These are phyloP conservation scores for Penicillium polonicum DNA, from an alignment of 2,329 filamentous ascomycete genomes.

Conservation along the genomic window DNA sequence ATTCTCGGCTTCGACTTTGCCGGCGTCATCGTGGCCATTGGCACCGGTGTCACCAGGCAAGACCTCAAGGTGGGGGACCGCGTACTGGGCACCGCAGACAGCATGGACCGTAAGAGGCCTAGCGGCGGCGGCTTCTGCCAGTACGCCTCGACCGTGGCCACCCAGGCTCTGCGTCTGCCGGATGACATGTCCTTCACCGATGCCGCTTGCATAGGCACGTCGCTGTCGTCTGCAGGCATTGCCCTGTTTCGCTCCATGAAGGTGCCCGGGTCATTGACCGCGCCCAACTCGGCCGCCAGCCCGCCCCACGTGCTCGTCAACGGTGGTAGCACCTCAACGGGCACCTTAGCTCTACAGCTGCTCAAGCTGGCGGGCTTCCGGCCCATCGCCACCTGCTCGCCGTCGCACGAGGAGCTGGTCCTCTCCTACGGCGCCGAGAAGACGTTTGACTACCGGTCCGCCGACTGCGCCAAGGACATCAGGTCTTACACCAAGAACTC, in stretches of 20 bases:
- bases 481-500: slow-evolving; percentile 4
- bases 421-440: slow-evolving; percentile 9
- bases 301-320: not conserved
- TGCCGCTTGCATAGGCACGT: not conserved
- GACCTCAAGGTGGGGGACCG: not conserved
- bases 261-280: not conserved
- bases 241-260: not conserved
- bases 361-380: slow-evolving; percentile 9
- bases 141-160: not conserved
- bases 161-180: not conserved
- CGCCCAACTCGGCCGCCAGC: not conserved
- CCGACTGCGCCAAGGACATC: slow-evolving; percentile 9
- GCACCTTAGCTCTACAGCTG: not conserved
- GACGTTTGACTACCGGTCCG: slow-evolving; percentile 14
- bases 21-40: not conserved
- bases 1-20: not conserved
- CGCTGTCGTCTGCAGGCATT: not conserved
- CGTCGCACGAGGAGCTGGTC: slow-evolving; percentile 8
- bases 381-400: slow-evolving; percentile 17
- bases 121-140: not conserved
- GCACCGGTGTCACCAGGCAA: not conserved
- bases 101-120: not conserved
- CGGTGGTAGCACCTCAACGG: not conserved
- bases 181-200: not conserved
- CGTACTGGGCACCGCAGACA: not conserved